phyloP scores from a whole-genome alignment of 305 asterid genomes.

The Fraxinus angustifolia region DNA sequence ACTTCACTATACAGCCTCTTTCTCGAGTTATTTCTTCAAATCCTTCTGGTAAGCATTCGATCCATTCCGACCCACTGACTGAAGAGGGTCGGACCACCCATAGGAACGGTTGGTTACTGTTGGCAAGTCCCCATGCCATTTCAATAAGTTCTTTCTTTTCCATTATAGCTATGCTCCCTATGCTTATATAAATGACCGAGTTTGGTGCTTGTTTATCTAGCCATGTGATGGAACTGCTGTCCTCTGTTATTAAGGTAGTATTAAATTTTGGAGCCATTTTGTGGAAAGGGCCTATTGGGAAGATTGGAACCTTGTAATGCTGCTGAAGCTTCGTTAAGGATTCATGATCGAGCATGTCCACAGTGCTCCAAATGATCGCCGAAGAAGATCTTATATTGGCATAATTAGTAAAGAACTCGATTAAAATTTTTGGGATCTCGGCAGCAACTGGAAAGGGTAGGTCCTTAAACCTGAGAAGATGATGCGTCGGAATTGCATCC shows the following conservation, averaged over 20 bases:
- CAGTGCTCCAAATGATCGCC: slow-evolving; percentile 48
- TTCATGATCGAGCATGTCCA: slow-evolving; percentile 32
- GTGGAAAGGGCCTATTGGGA: slow-evolving; percentile 49
- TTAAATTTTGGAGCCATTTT: slow-evolving; percentile 29
- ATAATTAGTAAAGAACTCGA: slow-evolving; percentile 14
- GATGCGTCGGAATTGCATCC: slow-evolving; percentile 26
- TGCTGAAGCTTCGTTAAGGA: slow-evolving; percentile 26
- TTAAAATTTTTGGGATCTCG: slow-evolving; percentile 13
- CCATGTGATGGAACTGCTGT: slow-evolving; percentile 36
- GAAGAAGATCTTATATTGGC: slow-evolving; percentile 25
- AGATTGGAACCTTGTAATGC: slow-evolving; percentile 29
- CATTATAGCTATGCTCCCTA: slow-evolving; percentile 38
- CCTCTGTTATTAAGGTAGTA: slow-evolving; percentile 38
- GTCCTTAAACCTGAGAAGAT: slow-evolving; percentile 48
- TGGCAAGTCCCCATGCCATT: slow-evolving; percentile 47
- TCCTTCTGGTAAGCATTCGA: slow-evolving; percentile 28
- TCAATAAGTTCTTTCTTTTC: slow-evolving; percentile 24
- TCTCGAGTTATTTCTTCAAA: slow-evolving; percentile 17
- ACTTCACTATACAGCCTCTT: slow-evolving; percentile 35
- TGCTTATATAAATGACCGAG: slow-evolving; percentile 46
- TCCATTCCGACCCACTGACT: slow-evolving; percentile 21
- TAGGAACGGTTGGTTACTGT: slow-evolving; percentile 39
- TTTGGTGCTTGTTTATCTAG: slow-evolving; percentile 38
- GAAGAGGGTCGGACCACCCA: slow-evolving; percentile 46
- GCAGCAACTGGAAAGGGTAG: slow-evolving; percentile 14